Evolutionary conservation across 805 yeast species (phyloP).

Genomic region (Saccharomycopsis vini): DNA sequence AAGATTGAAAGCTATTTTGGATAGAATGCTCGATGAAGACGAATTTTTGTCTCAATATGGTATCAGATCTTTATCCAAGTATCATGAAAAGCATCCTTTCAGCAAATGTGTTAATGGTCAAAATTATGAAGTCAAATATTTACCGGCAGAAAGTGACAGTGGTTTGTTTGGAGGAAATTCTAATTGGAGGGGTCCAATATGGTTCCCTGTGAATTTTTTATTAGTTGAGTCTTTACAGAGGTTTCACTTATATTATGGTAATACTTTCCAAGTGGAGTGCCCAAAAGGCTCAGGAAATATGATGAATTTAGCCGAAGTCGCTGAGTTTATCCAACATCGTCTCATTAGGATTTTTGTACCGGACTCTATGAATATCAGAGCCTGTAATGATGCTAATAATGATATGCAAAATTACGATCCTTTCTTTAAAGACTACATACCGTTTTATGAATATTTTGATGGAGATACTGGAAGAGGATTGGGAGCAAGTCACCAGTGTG

Average conservation of each 20-base stretch:
- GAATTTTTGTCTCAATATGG: constrained; percentile 84
- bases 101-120: constrained; percentile 76
- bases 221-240: constrained; percentile 81
- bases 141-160: constrained; percentile 84
- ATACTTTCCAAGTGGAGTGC: constrained; percentile 75
- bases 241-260: constrained; percentile 81
- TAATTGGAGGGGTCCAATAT: constrained; percentile 95
- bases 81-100: constrained; percentile 77
- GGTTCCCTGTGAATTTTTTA: constrained; percentile 89
- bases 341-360: constrained; percentile 69
- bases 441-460: constrained; percentile 83
- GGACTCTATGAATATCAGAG: constrained; percentile 53
- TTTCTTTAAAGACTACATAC: constrained; percentile 63
- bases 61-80: constrained; percentile 79
- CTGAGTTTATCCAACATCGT: constrained; percentile 83
- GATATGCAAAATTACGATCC: constrained; percentile 35
- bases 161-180: constrained; percentile 96
- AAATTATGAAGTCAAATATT: constrained; percentile 58
- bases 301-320: constrained; percentile 78
- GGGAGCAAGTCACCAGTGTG: constrained; percentile 92
- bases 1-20: constrained; percentile 63
- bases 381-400: constrained; percentile 67
- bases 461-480: constrained; percentile 92
- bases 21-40: constrained; percentile 73
- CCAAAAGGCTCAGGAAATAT: constrained; percentile 76